Base-by-base conservation (phyloP, 192 early-diverging fungal species). In the Lunasporangiospora selenospora region DNA sequence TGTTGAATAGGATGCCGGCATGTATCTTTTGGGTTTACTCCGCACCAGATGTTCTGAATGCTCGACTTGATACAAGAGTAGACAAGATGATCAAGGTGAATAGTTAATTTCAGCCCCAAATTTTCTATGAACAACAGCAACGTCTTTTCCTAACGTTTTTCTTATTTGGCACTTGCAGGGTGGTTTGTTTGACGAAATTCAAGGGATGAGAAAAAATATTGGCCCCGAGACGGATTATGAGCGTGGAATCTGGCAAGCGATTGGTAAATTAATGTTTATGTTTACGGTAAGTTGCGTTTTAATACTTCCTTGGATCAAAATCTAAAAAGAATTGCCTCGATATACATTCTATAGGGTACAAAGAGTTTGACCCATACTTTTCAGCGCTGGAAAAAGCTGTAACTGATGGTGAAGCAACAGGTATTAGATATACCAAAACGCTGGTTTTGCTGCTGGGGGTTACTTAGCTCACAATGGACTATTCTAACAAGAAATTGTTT, bases 11-110 rank as follows among this genome's bases (percentile, higher is more conserved):
- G 44, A 94, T 83, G 67, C 81, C 83, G 0, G 86, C 92, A 0
- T 77, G 88, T 32, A 78, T 99, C 19, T 91, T 97, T 43, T 99
- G 97, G 97, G 77, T 96, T 2, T 92, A 94, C 69, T 87, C 94
- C 0, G 88, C 90, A 23, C 77, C 81, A 8, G 61, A 64, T 6
- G 58, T 76, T 16, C 70, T 99, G 12, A 84, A 95, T 41, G 79
- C 83, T 50, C 85, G 97, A 31, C 77, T 99, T 10, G 93, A 97
- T 62, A 71, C 76, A 13, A 88, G 97, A 12, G 90, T 97, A 3
- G 90, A 92, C 59, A 80, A 77, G n/a, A 99, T 99, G 97, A 85
- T 97, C 38, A 76, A 89, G 65, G 90, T 87, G 62, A 50, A 27
- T 38, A 58, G n/a, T n/a, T n/a, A n/a, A n/a, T n/a, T n/a, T n/a